Base-by-base conservation (phyloP, 1,139 yeast species). In the Suhomyces anneliseae region DNA sequence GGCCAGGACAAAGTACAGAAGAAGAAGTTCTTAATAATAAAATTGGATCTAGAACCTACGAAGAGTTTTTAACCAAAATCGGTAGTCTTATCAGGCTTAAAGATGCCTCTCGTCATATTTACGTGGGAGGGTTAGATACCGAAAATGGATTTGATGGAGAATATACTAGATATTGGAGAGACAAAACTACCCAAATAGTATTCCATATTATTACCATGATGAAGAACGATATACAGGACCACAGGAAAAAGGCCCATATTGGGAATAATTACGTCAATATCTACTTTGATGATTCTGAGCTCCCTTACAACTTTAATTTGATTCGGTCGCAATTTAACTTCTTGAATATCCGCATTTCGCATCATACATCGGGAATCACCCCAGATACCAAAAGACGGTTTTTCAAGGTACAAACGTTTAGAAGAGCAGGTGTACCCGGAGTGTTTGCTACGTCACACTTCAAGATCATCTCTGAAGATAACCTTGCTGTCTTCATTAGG, bases 251-350 rank as follows among this genome's bases (percentile, higher is more conserved):
- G 64, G 69, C 93, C 46, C 97, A 90, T 60, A 86, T 90, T 54
- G 97, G 97, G 6, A 90, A 90, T 66, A 81, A 89, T 61, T 84
- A 83, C 62, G 95, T 90, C 46, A 87, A 87, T 59, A 81, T 89
- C 38, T 89, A 78, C 62, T 90, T 81, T 66, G 90, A 89, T 60
- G 96, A 89, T 55, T 82, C 90, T 11, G 78, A 74, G 6, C 64
- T 69, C 10, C 81, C 83, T 7, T 87, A 87, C 66, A 80, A 85
- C 53, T 87, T 87, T 68, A 87, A 87, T 55, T 65, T 83, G 37
- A 82, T 90, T 52, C 79, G 81, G 60, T 81, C 90, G 12, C 96
- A 90, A 65, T 90, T 90, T 72, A 89, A 87, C 57, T 89, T 89
- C 63, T 73, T 90, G 61, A 87, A 85, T 56, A 82, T 90, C 53